A percentile compares a stretch with the other conserved stretches of the same genome.
phyloP scores from a whole-genome alignment of 2,329 filamentous ascomycete genomes.

The Epichloe baconii region DNA sequence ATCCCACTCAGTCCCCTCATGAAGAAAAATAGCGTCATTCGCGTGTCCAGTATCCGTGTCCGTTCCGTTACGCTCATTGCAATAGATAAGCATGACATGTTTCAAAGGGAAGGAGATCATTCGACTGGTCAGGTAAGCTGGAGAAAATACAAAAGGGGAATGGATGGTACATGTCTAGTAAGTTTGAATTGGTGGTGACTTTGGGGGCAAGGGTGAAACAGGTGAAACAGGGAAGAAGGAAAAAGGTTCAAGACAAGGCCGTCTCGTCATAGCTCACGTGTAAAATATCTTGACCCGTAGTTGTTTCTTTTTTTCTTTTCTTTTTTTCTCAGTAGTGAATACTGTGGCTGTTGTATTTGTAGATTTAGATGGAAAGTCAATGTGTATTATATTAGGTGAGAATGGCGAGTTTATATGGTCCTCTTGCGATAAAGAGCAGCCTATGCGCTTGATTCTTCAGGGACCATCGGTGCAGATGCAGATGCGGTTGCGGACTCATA shows the following conservation, averaged over 20 bases:
- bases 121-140: background rate
- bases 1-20: background rate
- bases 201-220: background rate
- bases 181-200: no score
- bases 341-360: background rate
- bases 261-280: background rate
- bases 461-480: conserved; percentile 9
- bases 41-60: background rate
- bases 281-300: background rate
- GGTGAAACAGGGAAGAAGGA: background rate
- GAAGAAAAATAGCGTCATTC: background rate
- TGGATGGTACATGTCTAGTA: background rate
- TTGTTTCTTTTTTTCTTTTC: background rate
- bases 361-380: background rate
- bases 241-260: background rate
- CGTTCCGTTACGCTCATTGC: background rate
- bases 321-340: no score
- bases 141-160: background rate
- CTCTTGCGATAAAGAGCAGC: conserved; percentile 9
- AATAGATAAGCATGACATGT: background rate
- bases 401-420: background rate
- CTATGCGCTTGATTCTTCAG: conserved; percentile 21
- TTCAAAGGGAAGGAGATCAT: background rate
- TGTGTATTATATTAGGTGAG: background rate
- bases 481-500: conserved; percentile 9